Base-by-base conservation (phyloP, 208 protist genomes). In the Wallacemonas sp. region DNA sequence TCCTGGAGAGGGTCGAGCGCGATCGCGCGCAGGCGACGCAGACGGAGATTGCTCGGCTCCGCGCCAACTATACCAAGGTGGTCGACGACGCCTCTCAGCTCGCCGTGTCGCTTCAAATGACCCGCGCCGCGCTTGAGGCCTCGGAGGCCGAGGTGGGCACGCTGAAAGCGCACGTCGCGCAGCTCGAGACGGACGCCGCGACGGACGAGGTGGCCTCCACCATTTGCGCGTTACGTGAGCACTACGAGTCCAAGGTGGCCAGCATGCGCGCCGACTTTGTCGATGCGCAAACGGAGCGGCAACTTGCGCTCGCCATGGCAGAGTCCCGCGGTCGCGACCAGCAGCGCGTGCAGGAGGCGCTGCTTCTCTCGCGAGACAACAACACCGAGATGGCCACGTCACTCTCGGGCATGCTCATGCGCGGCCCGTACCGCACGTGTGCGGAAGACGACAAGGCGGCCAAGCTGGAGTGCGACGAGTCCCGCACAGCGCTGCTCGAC, bases 61-160 rank as follows among this genome's bases (percentile, higher is more conserved):
- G 84, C 1, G 69, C 67, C 63, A 79, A 82, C 39, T 87, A 92
- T 63, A 80, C 81, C 8, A 68, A 82, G 36, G 79, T 85, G 2
- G 73, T 90, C 16, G 87, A 96, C 65, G 86, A 96, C 64, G 80
- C 81, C 4, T 84, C 82, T 5, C 82, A 93, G 59, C 75, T 89
- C 45, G 73, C 84, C 8, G 86, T 92, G 2, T 72, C 77, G 10
- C 72, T 96, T 33, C 77, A 76, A 55, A 48, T 84, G 14, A 70
- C 84, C 11, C 77, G 79, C 11, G 83, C 85, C 2, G 68, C 86
- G 50, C 76, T 89, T 28, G 41, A 44, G 22, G 38, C 14, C 10
- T 62, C 83, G 16, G 63, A 79, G 52, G 45, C 50, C 2, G 55
- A 70, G 16, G 50, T 67, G 28, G 36, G 46, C 3, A 41, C 25